Evolutionary conservation across 306 rosid species (phyloP).

Genomic region (Astragalus membranaceus): DNA sequence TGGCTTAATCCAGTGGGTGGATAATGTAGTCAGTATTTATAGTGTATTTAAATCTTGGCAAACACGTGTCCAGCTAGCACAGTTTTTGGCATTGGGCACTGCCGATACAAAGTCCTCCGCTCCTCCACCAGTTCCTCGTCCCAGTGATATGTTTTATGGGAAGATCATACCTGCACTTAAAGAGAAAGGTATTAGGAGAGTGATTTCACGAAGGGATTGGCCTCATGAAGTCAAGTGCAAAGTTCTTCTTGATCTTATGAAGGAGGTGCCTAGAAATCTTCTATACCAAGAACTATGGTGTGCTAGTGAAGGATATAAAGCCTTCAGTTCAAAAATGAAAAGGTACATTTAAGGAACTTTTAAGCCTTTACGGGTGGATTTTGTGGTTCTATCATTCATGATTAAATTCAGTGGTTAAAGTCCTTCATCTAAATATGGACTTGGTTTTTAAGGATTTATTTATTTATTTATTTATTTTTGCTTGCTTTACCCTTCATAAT

Average conservation of each 20-base stretch:
- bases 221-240: slow-evolving; percentile 94
- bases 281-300: slow-evolving; percentile 95
- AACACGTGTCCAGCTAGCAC: slow-evolving; percentile 72
- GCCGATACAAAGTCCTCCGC: slow-evolving; percentile 60
- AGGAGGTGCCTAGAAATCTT: slow-evolving; percentile 87
- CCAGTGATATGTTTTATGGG: slow-evolving; percentile 98
- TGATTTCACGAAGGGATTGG: slow-evolving; percentile 98
- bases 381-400: slow-evolving; percentile 7
- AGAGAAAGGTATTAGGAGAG: slow-evolving; percentile 98
- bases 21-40: slow-evolving; percentile 80
- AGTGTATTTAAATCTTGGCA: slow-evolving; percentile 97
- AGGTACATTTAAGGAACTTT: slow-evolving; percentile 44
- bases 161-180: slow-evolving; percentile 97
- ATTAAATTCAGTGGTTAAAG: background rate
- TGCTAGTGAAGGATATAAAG: slow-evolving; percentile 96
- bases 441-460: slow-evolving; percentile 5
- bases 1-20: slow-evolving; percentile 95
- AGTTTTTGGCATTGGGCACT: slow-evolving; percentile 48
- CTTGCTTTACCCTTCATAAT: background rate
- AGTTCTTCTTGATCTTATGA: slow-evolving; percentile 90
- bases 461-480: background rate
- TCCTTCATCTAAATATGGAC: background rate
- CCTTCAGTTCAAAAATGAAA: slow-evolving; percentile 77
- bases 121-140: slow-evolving; percentile 92
- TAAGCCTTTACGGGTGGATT: slow-evolving; percentile 15